Conservation (phyloP, 1,139 yeast species). For the Meyerozyma elateridarum region DNA sequence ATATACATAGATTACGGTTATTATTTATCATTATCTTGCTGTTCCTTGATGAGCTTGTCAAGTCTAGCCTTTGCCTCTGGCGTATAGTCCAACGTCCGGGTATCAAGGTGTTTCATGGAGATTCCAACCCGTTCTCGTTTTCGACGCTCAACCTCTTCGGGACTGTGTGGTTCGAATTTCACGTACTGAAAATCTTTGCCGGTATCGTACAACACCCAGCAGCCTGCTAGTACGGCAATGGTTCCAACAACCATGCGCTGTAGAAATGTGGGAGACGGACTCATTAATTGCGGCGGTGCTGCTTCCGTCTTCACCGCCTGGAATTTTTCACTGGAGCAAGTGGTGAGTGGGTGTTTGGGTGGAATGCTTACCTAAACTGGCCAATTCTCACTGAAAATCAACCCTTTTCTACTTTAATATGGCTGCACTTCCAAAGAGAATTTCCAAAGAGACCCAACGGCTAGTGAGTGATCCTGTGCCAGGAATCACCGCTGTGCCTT, state of each 20-base stretch:
- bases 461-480: conserved; percentile 93
- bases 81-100: conserved; percentile 38
- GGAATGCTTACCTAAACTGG: not conserved
- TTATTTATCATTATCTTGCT: conserved; percentile 10
- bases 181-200: conserved; percentile 40
- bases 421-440: conserved; percentile 80
- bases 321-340: too few species aligned
- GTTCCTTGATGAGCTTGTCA: conserved; percentile 19
- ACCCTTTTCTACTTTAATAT: conserved; percentile 27
- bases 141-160: conserved; percentile 38
- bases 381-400: not conserved
- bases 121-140: conserved; percentile 30
- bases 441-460: conserved; percentile 91
- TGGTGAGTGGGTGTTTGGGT: not conserved
- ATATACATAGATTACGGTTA: too few species aligned
- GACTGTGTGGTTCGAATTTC: conserved; percentile 34
- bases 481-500: conserved; percentile 89
- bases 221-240: conserved; percentile 31
- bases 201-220: conserved; percentile 27
- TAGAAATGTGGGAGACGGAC: conserved; percentile 32
- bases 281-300: too few species aligned
- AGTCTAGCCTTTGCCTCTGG: conserved; percentile 41
- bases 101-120: conserved; percentile 28
- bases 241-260: conserved; percentile 36
- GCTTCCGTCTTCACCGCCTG: too few species aligned